Conservation (phyloP, 140 eudicot species). For the Eryngium alpinum region DNA sequence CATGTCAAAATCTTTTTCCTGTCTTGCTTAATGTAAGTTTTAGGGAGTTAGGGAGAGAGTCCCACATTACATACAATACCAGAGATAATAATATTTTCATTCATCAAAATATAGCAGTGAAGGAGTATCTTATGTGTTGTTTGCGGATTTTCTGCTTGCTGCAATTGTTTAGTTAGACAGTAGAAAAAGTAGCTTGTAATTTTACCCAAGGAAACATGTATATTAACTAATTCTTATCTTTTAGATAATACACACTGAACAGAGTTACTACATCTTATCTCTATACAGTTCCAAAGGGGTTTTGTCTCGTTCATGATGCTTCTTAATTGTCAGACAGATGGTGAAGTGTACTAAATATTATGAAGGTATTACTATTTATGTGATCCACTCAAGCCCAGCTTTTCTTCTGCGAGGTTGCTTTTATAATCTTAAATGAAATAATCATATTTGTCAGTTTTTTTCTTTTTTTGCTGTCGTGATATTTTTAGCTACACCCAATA, state of each 20-base stretch:
- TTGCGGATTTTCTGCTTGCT: neutral
- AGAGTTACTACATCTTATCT: neutral
- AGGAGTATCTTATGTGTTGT: neutral
- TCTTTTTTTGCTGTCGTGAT: no score
- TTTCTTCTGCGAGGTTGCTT: neutral
- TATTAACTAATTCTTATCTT: neutral
- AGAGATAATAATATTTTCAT: neutral
- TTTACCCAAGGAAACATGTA: neutral
- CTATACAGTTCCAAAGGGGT: conserved; percentile 75
- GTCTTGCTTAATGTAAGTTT: no score
- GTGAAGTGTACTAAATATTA: neutral
- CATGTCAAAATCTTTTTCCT: no score
- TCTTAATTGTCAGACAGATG: neutral
- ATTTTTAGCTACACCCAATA: neutral
- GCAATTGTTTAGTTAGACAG: neutral
- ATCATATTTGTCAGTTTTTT: no score
- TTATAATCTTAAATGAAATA: neutral
- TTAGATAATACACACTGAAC: neutral
- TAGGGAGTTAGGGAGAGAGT: no score
- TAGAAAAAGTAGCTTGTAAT: neutral
- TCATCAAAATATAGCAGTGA: neutral
- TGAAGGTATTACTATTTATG: neutral
- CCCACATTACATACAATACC: no score
- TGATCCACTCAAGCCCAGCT: neutral
- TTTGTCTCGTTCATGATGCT: conserved; percentile 49